A percentile compares a stretch with the other conserved stretches of the same genome.
These are phyloP conservation scores for Trichoderma asperellum DNA, from an alignment of 2,329 filamentous ascomycete species.

Conservation along the genomic window DNA sequence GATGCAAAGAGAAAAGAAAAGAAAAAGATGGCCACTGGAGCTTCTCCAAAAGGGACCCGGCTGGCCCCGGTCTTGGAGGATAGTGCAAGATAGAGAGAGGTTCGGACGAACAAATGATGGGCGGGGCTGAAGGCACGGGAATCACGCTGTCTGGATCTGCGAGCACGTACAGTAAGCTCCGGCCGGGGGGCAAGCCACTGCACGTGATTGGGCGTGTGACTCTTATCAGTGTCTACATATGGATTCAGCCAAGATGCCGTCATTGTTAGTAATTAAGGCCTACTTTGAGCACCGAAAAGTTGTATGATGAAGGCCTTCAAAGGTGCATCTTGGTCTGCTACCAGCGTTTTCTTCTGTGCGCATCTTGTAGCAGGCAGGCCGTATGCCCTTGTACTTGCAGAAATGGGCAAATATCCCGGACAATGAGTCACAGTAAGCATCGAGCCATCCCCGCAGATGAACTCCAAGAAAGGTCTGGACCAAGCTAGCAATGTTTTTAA, in stretches of 20 bases:
- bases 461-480: background rate
- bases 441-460: conserved; percentile 24
- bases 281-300: background rate
- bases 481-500: background rate
- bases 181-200: background rate
- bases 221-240: background rate
- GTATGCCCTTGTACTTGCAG: background rate
- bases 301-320: background rate
- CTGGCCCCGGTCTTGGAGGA: conserved; percentile 43
- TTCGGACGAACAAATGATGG: conserved; percentile 28
- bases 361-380: background rate
- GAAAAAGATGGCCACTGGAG: conserved; percentile 22
- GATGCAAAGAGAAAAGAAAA: conserved; percentile 28
- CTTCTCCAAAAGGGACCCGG: conserved; percentile 40
- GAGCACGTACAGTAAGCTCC: background rate
- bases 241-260: background rate
- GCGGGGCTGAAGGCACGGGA: conserved; percentile 42
- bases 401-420: background rate
- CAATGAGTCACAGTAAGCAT: conserved; percentile 30
- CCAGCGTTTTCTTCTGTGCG: background rate
- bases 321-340: background rate
- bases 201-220: conserved; percentile 1
- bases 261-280: background rate
- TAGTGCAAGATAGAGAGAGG: conserved; percentile 31
- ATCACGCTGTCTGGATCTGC: conserved; percentile 26